phyloP scores from a whole-genome alignment of 805 yeast genomes.

The Candida stauntonica region DNA sequence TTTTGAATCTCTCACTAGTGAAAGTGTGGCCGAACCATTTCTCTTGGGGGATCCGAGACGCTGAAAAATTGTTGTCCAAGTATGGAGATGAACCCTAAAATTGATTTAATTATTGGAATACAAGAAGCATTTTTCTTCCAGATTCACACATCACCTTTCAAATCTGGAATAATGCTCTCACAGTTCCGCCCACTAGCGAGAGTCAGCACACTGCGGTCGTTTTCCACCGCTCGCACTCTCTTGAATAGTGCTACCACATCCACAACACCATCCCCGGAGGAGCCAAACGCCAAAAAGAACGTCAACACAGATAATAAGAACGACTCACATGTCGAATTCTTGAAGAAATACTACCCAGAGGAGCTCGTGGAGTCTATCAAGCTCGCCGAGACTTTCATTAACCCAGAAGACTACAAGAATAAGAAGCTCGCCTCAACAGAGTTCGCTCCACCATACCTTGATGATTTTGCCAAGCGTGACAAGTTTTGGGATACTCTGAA shows the following conservation, averaged over 20 bases:
- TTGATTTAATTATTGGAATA: too few species aligned
- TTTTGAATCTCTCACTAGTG: constrained; percentile 7
- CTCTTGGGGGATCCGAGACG: background rate
- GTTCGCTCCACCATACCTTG: constrained; percentile 68
- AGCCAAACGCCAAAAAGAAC: too few species aligned
- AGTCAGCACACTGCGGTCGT: background rate
- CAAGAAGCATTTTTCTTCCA: too few species aligned
- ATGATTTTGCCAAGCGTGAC: constrained; percentile 68
- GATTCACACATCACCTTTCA: too few species aligned
- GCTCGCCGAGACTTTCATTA: constrained; percentile 70
- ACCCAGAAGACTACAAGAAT: constrained; percentile 54
- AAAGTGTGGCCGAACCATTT: constrained; percentile 1
- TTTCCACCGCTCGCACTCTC: background rate
- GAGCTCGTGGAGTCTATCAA: constrained; percentile 76
- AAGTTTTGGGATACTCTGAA: constrained; percentile 68
- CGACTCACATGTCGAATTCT: constrained; percentile 29
- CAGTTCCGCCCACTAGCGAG: background rate
- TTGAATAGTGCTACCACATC: background rate
- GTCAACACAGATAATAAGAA: too few species aligned
- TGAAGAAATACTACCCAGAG: constrained; percentile 77
- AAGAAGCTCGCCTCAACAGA: constrained; percentile 37
- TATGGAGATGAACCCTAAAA: too few species aligned
- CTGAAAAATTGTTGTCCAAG: background rate
- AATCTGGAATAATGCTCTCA: background rate
- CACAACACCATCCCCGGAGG: background rate